These are phyloP conservation scores for Mycena crocata DNA, from an alignment of 768 basidiomycete genomes.

Conservation along the genomic window DNA sequence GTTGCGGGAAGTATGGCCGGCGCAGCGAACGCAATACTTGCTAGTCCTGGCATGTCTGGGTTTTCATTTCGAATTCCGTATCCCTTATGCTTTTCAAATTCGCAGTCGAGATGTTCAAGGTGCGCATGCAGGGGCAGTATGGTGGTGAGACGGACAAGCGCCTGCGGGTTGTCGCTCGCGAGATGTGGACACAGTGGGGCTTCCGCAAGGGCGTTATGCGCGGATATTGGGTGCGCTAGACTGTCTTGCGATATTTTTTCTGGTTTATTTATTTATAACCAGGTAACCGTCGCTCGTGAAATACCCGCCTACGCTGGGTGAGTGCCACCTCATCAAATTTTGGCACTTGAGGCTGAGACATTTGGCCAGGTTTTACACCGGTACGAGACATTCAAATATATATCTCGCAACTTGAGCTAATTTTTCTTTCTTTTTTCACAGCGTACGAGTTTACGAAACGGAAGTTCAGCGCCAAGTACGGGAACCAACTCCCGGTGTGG, in stretches of 20 bases:
- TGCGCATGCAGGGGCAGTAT: conserved; percentile 97
- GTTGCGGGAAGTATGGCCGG: conserved; percentile 94
- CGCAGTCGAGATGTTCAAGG: conserved; percentile 97
- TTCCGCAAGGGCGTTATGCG: conserved; percentile 92
- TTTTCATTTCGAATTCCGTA: not conserved
- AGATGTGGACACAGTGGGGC: conserved; percentile 92
- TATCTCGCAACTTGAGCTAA: not conserved
- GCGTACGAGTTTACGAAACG: conserved; percentile 94
- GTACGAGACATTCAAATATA: conserved; percentile 48
- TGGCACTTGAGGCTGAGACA: not conserved
- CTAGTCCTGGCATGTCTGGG: conserved; percentile 77
- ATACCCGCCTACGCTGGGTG: conserved; percentile 97
- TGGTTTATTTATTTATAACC: not conserved
- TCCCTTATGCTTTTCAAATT: not conserved
- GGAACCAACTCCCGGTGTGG: conserved; percentile 80
- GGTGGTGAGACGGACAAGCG: conserved; percentile 84
- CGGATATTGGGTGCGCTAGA: conserved; percentile 85
- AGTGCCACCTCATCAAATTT: conserved; percentile 37
- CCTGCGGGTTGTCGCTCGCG: conserved; percentile 74
- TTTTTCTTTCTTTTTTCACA: conserved; percentile 34
- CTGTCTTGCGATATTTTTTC: not conserved
- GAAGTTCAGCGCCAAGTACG: conserved; percentile 71
- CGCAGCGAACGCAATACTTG: conserved; percentile 88
- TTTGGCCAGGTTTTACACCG: conserved; percentile 72
- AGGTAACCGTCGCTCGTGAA: conserved; percentile 93